A percentile compares a stretch with the other conserved stretches of the same genome.
These are phyloP conservation scores for Croton setiger DNA, from an alignment of 441 rosid species.

Conservation along the genomic window DNA sequence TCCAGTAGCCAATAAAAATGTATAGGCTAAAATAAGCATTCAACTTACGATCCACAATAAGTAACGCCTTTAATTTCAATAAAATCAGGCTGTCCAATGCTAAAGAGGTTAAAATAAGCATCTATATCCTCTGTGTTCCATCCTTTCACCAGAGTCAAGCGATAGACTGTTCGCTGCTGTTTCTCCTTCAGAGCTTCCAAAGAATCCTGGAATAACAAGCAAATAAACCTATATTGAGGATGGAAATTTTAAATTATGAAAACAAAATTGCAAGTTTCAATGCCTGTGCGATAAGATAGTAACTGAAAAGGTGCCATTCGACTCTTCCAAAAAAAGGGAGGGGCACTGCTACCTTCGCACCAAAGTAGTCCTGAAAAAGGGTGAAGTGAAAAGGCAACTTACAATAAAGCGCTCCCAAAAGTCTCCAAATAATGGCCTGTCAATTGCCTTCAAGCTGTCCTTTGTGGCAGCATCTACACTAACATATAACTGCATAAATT, in stretches of 20 bases:
- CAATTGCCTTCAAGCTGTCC: slow-evolving; percentile 91
- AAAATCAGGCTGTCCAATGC: slow-evolving; percentile 88
- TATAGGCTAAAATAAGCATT: background rate
- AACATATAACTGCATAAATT: slow-evolving; percentile 71
- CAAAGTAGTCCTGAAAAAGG: background rate
- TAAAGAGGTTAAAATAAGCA: slow-evolving; percentile 78
- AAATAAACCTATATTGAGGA: background rate
- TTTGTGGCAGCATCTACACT: slow-evolving; percentile 97
- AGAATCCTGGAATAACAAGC: slow-evolving; percentile 54
- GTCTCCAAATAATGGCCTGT: slow-evolving; percentile 91
- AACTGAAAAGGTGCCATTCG: background rate
- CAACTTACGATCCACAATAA: slow-evolving; percentile 83
- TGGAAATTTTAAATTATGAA: background rate
- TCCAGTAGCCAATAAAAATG: slow-evolving; percentile 1
- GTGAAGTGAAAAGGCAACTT: slow-evolving; percentile 28
- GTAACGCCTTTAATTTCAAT: slow-evolving; percentile 97
- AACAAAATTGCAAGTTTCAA: background rate
- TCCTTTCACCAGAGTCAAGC: slow-evolving; percentile 90
- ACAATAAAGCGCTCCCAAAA: slow-evolving; percentile 94
- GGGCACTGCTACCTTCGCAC: too few species aligned
- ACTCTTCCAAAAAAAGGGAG: too few species aligned
- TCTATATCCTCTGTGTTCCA: slow-evolving; percentile 91
- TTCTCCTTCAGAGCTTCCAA: slow-evolving; percentile 72
- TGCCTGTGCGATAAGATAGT: background rate
- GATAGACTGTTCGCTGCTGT: slow-evolving; percentile 85